A percentile compares a stretch with the other conserved stretches of the same genome.
Evolutionary conservation across 345 rosid species (phyloP).

Genomic region (Lenwebbia sp.): DNA sequence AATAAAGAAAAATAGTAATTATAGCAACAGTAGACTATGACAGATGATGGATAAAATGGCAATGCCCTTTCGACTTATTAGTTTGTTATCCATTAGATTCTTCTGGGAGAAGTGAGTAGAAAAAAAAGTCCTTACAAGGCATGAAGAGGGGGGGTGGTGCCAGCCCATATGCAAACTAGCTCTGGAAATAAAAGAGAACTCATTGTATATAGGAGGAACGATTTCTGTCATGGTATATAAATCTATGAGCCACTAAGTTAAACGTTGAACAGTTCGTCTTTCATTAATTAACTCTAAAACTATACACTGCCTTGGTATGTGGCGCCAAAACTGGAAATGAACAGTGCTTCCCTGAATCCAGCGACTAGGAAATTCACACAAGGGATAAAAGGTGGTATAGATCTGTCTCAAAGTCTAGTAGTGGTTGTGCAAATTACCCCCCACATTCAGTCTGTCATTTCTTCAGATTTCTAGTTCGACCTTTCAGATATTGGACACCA

Average conservation of each 20-base stretch:
- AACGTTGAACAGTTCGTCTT: background rate
- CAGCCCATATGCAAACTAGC: background rate
- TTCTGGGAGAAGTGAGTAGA: background rate
- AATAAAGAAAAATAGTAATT: background rate
- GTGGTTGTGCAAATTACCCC: background rate
- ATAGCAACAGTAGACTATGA: background rate
- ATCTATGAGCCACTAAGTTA: background rate
- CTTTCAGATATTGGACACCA: background rate
- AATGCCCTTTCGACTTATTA: background rate
- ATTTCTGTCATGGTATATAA: background rate
- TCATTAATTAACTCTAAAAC: background rate
- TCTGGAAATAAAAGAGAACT: background rate
- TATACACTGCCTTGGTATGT: background rate
- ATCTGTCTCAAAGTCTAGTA: background rate
- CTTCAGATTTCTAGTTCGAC: background rate
- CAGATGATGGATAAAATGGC: background rate
- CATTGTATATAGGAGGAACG: background rate
- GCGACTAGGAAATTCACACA: background rate
- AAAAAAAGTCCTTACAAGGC: background rate
- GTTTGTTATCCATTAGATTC: background rate
- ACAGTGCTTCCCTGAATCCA: background rate
- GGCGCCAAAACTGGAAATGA: background rate
- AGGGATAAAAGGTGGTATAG: background rate
- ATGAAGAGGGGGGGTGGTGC: background rate
- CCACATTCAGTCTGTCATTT: background rate